phyloP scores from a whole-genome alignment of 1,139 yeast species.

The Kodamaea sp. region DNA sequence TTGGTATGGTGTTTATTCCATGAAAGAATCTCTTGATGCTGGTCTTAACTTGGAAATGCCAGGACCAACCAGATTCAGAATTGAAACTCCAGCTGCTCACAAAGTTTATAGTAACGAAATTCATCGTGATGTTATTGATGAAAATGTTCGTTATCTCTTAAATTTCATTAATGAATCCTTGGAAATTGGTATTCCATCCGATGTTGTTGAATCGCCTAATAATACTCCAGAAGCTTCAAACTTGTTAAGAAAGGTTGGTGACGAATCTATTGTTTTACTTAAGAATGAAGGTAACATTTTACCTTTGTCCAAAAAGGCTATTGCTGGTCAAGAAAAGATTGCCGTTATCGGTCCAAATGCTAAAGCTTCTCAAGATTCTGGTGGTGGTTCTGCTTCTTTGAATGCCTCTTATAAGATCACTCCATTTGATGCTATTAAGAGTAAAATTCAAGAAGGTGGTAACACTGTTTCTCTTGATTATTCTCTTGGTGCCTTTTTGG shows the following conservation, averaged over 20 bases:
- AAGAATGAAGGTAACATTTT: conserved; percentile 18
- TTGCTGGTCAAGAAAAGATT: conserved; percentile 17
- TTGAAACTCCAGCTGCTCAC: conserved; percentile 33
- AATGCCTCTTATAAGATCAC: conserved; percentile 28
- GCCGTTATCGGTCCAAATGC: conserved; percentile 42
- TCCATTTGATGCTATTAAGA: conserved; percentile 31
- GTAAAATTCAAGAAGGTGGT: conserved; percentile 25
- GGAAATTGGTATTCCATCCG: conserved; percentile 14
- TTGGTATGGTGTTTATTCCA: conserved; percentile 60
- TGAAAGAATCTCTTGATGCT: conserved; percentile 44
- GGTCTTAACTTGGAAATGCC: conserved; percentile 68
- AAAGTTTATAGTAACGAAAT: conserved; percentile 31
- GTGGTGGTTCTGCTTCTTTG: conserved; percentile 39
- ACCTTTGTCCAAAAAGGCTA: conserved; percentile 13
- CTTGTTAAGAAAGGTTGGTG: conserved; percentile 16
- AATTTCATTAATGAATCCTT: conserved; percentile 16
- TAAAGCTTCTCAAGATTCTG: conserved; percentile 31
- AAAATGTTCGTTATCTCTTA: conserved; percentile 15
- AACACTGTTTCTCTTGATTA: conserved; percentile 15
- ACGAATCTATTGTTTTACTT: conserved; percentile 18
- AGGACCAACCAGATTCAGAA: conserved; percentile 52
- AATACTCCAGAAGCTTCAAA: conserved; percentile 14
- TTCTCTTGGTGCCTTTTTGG: conserved; percentile 32
- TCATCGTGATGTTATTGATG: conserved; percentile 16
- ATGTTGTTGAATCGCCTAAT: conserved; percentile 14